phyloP scores from a whole-genome alignment of 2,329 filamentous ascomycete genomes.

The Diaporthe sp. region DNA sequence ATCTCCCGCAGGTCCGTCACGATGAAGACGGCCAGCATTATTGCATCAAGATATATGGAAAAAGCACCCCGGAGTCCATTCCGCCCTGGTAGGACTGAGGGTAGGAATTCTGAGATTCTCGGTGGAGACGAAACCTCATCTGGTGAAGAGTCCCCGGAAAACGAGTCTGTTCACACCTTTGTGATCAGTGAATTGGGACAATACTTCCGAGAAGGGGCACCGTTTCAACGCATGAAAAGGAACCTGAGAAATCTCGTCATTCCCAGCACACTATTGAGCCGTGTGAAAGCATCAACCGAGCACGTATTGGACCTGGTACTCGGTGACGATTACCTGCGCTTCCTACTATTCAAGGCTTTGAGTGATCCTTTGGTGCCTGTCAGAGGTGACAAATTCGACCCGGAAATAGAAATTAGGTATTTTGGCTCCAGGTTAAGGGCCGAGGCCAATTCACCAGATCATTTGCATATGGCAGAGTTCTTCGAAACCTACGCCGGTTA shows the following conservation, averaged over 20 bases:
- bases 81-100: neutral
- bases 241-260: neutral
- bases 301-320: neutral
- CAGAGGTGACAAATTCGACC: neutral
- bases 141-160: neutral
- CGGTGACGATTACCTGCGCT: neutral
- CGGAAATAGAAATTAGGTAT: neutral
- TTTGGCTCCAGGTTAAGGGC: neutral
- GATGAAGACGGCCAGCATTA: neutral
- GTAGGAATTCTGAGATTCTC: neutral
- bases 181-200: neutral
- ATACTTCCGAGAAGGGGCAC: neutral
- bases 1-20: neutral
- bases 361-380: neutral
- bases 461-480: neutral
- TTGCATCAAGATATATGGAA: neutral
- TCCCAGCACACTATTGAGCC: neutral
- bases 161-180: neutral
- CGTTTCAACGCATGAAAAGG: neutral
- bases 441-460: neutral
- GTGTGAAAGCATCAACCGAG: neutral
- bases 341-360: neutral
- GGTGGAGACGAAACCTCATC: neutral
- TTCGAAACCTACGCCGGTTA: neutral
- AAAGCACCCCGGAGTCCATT: neutral